Base-by-base conservation (phyloP, 1,284 basidiomycete species). In the Trametes versicolor region DNA sequence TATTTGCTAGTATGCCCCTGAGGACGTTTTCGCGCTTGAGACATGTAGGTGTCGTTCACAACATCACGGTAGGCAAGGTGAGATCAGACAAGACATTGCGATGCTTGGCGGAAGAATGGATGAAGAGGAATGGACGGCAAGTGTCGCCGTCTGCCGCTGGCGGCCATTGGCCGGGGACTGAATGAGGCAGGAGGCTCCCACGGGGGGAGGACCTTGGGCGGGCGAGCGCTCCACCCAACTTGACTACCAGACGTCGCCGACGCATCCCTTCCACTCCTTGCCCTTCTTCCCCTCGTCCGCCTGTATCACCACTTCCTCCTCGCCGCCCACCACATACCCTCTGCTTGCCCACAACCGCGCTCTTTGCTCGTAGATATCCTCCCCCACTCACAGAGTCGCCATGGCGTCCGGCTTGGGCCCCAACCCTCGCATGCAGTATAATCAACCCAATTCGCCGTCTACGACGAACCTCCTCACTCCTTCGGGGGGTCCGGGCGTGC, bases 401-500 rank as follows among this genome's bases (percentile, higher is more conserved):
- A 75, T 75, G 73, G 72, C 74, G 55, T 71, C 71, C 21, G 5
- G n/a, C 29, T 64, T 70, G 45, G 67, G 68, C 36, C 71, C 70
- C 60, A 68, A 69, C 58, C 60, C 64, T 23, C 72, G 72, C 63
- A 64, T 63, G 56, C 70, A 64, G 41, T 75, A 74, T 66, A 66
- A 64, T 45, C 72, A 68, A 45, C 63, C 64, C 25, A 65, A 73
- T 71, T 63, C 85, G 17, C 80, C 83, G n/a, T 89, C 88, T 1
- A 83, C 85, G 15, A 77, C 85, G 55, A 87, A 80, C 71, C 85
- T 89, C 65, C 77, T 90, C 45, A 76, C 80, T 1, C 78, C 82
- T 29, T 56, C 60, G 48, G 65, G 58, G 54, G 62, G 41, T 43
- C 63, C 70, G 56, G 73, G 70, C 77, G 78, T 81, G 77, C 81